Base-by-base conservation (phyloP, 106 monocot genomes). In the Cymbidium sinense region DNA sequence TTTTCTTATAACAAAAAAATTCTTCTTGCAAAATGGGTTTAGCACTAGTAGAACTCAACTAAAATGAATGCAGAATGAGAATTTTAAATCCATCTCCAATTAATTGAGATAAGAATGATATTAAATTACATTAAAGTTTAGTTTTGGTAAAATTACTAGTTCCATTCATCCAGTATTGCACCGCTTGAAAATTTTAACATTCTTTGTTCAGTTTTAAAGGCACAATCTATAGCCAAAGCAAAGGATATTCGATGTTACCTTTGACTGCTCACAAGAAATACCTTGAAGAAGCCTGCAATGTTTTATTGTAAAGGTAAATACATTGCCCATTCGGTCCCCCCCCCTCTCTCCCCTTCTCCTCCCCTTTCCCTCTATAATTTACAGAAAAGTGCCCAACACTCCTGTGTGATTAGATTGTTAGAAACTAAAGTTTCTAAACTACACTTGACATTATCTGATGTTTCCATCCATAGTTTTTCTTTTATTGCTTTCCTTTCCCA, bases 281-380 rank as follows among this genome's bases (percentile, higher is more conserved):
- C 69, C 72, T 95, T 43, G 95, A 95, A 81, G 95, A 95, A 79
- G 95, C 95, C 30, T 91, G 95, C 51, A 95, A 95, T 79, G 75
- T 95, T 18, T 95, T 74, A 13, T 74, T 74, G 74, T 44, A 5
- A 74, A 74, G 74, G 74, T 71, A 71, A 39, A 71, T 20, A 39
- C 27, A 34, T 69, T 34, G 29, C 1, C 7, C 18, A 29, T 69
- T 70, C 8, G 7, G 37, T 7, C 37, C 37, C 19, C 19, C 5
- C 11, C 51, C 11, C 28, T 10, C 4, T 27, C 64, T 10, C 4
- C 3, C 9, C 39, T 30, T 9, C 5, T 41, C 10, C 19, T n/a
- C n/a, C n/a, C n/a, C n/a, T n/a, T n/a, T n/a, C n/a, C n/a, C n/a
- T n/a, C n/a, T n/a, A n/a, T n/a, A 73, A 23, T n/a, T 70, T 35